A percentile compares a stretch with the other conserved stretches of the same genome.
phyloP scores from a whole-genome alignment of 371 early-diverging fungal species.

The Phascolomyces articulosus region DNA sequence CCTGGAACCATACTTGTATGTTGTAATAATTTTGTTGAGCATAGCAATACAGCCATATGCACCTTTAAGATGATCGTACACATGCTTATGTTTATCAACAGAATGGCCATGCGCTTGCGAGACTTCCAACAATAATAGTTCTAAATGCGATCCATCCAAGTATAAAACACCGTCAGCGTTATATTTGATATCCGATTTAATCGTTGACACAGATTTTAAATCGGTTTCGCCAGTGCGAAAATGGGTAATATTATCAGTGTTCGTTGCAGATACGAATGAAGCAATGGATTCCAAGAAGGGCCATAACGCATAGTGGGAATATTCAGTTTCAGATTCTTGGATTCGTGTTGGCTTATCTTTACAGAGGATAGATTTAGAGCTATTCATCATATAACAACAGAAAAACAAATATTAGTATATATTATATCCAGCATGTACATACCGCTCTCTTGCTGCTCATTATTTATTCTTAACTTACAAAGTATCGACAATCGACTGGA shows the following conservation, averaged over 20 bases:
- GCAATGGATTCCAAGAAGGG: not conserved
- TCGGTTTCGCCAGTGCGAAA: conserved; percentile 9
- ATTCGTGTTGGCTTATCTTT: not conserved
- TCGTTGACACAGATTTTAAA: not conserved
- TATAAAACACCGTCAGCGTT: conserved; percentile 13
- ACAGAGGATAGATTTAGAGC: conserved; percentile 9
- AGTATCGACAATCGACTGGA: too few species aligned
- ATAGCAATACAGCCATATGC: conserved; percentile 12
- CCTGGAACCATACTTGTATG: not conserved
- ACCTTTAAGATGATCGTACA: conserved; percentile 9
- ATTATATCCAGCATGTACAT: too few species aligned
- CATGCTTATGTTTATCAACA: not conserved
- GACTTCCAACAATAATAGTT: conserved; percentile 10
- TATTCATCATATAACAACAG: not conserved
- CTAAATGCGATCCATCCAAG: not conserved
- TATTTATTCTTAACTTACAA: too few species aligned
- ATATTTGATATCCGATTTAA: not conserved
- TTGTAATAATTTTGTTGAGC: not conserved
- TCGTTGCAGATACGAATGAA: conserved; percentile 5
- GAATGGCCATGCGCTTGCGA: not conserved
- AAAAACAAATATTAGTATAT: too few species aligned
- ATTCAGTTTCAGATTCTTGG: conserved; percentile 10
- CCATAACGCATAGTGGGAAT: conserved; percentile 14
- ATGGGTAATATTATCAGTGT: too few species aligned
- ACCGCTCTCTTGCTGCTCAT: too few species aligned